Percentiles rank a stretch among this genome's conserved stretches.
Evolutionary conservation across 2,329 filamentous ascomycete genomes (phyloP).

Genomic region (Daldinia sp.): DNA sequence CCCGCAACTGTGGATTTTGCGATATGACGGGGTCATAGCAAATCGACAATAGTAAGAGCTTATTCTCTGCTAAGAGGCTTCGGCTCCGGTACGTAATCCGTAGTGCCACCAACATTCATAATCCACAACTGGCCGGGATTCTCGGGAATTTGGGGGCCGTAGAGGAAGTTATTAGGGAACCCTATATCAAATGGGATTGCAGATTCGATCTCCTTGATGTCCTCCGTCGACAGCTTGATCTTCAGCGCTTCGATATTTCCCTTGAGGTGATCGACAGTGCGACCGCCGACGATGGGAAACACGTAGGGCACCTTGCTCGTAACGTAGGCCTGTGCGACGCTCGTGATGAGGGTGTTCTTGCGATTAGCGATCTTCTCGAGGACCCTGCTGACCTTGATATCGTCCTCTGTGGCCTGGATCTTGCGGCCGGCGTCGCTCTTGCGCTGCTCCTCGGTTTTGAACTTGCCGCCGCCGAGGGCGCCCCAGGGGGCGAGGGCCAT

Average conservation of each 20-base stretch:
- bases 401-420: conserved; percentile 61
- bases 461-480: conserved; percentile 65
- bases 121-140: conserved; percentile 59
- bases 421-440: conserved; percentile 60
- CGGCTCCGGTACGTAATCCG: conserved; percentile 62
- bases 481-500: conserved; percentile 73
- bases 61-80: conserved; percentile 54
- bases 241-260: conserved; percentile 68
- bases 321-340: conserved; percentile 67
- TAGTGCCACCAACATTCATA: conserved; percentile 60
- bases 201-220: conserved; percentile 66
- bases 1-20: neutral
- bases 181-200: conserved; percentile 66
- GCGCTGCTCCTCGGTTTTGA: conserved; percentile 59
- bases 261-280: conserved; percentile 64
- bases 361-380: conserved; percentile 71
- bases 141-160: conserved; percentile 51
- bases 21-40: neutral
- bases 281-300: conserved; percentile 65
- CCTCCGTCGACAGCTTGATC: conserved; percentile 61
- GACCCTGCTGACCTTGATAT: conserved; percentile 66
- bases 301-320: conserved; percentile 64
- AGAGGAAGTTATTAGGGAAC: conserved; percentile 70
- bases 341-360: conserved; percentile 67
- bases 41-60: neutral